These are phyloP conservation scores for Colletotrichum sp. DNA, from an alignment of 2,329 filamentous ascomycete genomes.

Conservation along the genomic window DNA sequence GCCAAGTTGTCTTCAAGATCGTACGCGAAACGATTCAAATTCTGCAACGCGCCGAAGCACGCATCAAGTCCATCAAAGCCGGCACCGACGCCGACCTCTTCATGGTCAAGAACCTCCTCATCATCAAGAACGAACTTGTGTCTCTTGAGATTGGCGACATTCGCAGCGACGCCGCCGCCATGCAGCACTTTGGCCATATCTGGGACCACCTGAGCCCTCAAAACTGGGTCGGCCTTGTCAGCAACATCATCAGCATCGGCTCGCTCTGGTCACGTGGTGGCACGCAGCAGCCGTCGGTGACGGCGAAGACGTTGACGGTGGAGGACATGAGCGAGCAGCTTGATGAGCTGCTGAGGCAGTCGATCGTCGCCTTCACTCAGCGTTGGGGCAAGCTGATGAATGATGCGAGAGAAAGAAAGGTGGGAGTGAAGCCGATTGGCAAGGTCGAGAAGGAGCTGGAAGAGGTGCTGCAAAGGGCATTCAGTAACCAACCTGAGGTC, in stretches of 20 bases:
- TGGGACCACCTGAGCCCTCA: constrained; percentile 67
- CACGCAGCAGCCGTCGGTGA: constrained; percentile 28
- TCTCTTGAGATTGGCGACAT: constrained; percentile 89
- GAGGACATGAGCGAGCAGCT: constrained; percentile 70
- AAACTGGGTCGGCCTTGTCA: constrained; percentile 64
- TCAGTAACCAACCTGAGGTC: constrained; percentile 64
- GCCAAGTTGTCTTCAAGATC: constrained; percentile 68
- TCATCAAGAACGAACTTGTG: constrained; percentile 94
- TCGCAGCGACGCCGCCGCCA: constrained; percentile 53
- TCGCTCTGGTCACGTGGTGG: constrained; percentile 49
- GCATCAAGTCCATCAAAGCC: constrained; percentile 66
- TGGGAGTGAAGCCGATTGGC: constrained; percentile 53
- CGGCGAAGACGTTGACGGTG: constrained; percentile 37
- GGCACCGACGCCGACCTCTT: constrained; percentile 84
- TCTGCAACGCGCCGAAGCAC: constrained; percentile 76
- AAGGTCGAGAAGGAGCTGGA: constrained; percentile 64
- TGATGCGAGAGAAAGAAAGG: constrained; percentile 52
- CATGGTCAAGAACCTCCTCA: constrained; percentile 90
- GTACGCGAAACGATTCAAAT: constrained; percentile 90
- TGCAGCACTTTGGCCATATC: constrained; percentile 69
- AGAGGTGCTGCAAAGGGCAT: constrained; percentile 59
- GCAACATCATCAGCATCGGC: constrained; percentile 57
- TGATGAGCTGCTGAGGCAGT: constrained; percentile 66
- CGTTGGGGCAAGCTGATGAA: constrained; percentile 60
- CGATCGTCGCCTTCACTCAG: constrained; percentile 67